Evolutionary conservation across 371 early-diverging fungal species (phyloP).

Genomic region (Scutellospora calospora): DNA sequence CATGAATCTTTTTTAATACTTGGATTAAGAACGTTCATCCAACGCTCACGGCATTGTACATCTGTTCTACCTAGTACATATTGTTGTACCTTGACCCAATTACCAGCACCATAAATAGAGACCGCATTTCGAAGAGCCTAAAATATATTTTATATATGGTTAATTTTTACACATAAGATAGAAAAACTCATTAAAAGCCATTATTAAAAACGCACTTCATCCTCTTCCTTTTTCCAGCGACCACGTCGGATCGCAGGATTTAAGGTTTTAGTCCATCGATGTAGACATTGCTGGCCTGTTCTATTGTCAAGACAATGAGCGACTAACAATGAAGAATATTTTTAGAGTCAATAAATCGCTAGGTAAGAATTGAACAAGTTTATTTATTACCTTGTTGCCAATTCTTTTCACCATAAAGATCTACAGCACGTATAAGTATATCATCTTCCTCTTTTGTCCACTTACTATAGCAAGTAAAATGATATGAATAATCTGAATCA

Average conservation of each 20-base stretch:
- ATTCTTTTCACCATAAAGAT: constrained; percentile 68
- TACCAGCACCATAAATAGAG: constrained; percentile 69
- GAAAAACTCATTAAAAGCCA: background rate
- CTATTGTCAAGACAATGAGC: constrained; percentile 74
- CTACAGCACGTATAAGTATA: constrained; percentile 63
- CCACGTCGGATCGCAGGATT: constrained; percentile 79
- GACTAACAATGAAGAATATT: constrained; percentile 69
- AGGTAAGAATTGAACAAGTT: background rate
- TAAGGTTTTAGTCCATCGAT: constrained; percentile 81
- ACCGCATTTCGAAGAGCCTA: constrained; percentile 71
- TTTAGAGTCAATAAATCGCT: constrained; percentile 3
- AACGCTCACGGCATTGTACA: constrained; percentile 90
- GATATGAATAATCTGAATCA: background rate
- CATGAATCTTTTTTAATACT: constrained; percentile 63
- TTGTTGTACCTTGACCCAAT: constrained; percentile 79
- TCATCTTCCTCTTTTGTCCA: constrained; percentile 76
- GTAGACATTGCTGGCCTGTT: constrained; percentile 83
- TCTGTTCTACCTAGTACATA: constrained; percentile 83
- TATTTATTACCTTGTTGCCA: constrained; percentile 63
- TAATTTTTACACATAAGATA: background rate
- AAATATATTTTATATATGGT: background rate
- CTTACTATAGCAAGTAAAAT: constrained; percentile 32
- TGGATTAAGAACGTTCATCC: constrained; percentile 76
- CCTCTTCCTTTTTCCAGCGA: constrained; percentile 81
- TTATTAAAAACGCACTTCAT: constrained; percentile 53